Percentiles rank a stretch among this genome's conserved stretches.
phyloP scores from a whole-genome alignment of 345 rosid species.

The Brassica juncea region DNA sequence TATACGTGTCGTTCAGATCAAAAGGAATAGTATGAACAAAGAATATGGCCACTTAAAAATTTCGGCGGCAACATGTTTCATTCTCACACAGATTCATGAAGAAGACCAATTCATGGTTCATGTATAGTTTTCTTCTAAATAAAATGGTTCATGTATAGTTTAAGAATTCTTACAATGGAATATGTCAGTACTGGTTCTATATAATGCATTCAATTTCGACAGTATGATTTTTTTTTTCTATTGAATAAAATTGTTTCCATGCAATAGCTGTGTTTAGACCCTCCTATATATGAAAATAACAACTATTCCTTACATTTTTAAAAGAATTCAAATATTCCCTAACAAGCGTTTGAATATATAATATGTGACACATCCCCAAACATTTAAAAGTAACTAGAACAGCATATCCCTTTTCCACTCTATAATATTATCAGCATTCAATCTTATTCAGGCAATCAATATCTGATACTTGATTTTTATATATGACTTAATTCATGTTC shows the following conservation, averaged over 20 bases:
- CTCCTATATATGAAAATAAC: background rate
- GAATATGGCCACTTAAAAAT: no score
- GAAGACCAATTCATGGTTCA: slow-evolving; percentile 13
- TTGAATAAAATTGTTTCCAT: slow-evolving; percentile 26
- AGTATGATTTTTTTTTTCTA: background rate
- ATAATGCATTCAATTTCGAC: background rate
- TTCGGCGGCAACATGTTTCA: background rate
- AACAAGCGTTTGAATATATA: background rate
- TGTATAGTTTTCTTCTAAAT: no score
- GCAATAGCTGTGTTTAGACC: slow-evolving; percentile 38
- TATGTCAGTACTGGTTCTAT: slow-evolving; percentile 1
- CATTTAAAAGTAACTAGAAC: slow-evolving; percentile 6
- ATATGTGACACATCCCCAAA: background rate
- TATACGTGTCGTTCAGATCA: no score
- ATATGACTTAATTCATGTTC: background rate
- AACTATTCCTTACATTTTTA: background rate
- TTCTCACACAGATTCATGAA: slow-evolving; percentile 28
- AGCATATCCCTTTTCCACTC: slow-evolving; percentile 28
- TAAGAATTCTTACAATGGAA: slow-evolving; percentile 19
- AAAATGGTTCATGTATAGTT: background rate
- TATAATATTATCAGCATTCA: slow-evolving; percentile 21
- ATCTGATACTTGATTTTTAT: background rate
- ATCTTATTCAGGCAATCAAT: slow-evolving; percentile 32
- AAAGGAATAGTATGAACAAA: no score
- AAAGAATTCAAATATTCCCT: background rate